A percentile compares a stretch with the other conserved stretches of the same genome.
Evolutionary conservation across 305 asterid genomes (phyloP).

Genomic region (Fraxinus greggii): DNA sequence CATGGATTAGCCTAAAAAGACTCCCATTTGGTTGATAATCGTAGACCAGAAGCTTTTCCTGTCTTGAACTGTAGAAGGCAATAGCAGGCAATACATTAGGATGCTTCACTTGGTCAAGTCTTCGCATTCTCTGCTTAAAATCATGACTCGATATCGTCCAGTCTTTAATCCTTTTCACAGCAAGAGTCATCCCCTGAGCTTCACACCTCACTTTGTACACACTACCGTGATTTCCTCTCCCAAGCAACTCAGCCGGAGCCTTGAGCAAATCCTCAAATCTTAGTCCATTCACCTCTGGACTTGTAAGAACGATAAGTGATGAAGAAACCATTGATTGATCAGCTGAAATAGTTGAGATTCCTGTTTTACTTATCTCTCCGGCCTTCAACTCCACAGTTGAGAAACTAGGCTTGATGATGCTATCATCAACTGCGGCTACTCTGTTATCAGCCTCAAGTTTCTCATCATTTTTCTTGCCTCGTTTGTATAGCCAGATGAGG

Average conservation of each 20-base stretch:
- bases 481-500: constrained; percentile 38
- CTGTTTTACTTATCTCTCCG: constrained; percentile 30
- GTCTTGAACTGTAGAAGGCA: constrained; percentile 63
- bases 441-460: constrained; percentile 23
- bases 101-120: constrained; percentile 60
- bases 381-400: constrained; percentile 42
- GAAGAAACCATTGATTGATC: constrained; percentile 45
- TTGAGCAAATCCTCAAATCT: constrained; percentile 68
- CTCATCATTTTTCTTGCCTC: constrained; percentile 31
- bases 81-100: constrained; percentile 57
- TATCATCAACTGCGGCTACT: constrained; percentile 32
- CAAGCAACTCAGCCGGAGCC: constrained; percentile 86
- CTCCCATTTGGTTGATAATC: constrained; percentile 68
- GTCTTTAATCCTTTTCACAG: constrained; percentile 70
- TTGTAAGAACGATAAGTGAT: constrained; percentile 44
- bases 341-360: constrained; percentile 28
- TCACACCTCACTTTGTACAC: constrained; percentile 62
- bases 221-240: constrained; percentile 75
- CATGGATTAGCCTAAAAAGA: constrained; percentile 56
- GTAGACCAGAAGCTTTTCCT: constrained; percentile 77
- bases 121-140: constrained; percentile 65
- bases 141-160: constrained; percentile 54
- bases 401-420: constrained; percentile 34
- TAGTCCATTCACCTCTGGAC: constrained; percentile 51
- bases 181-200: constrained; percentile 42